Evolutionary conservation across 2,329 filamentous ascomycete genomes (phyloP).

Genomic region (Neonectria ditissima): DNA sequence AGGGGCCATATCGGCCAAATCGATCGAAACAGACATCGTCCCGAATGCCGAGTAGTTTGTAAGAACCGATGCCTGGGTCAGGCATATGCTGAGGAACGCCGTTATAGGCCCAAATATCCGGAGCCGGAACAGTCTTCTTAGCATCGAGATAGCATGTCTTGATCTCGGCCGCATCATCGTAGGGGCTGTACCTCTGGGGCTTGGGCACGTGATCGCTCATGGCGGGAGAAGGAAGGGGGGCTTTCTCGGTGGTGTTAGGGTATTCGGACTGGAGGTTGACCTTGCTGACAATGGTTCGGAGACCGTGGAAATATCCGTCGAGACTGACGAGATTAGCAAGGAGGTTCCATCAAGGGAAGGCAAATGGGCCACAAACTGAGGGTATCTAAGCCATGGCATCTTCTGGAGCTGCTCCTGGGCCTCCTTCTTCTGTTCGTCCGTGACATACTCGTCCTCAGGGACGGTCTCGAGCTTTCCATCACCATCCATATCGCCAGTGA

Average conservation of each 20-base stretch:
- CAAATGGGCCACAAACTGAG: conserved; percentile 47
- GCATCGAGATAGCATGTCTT: conserved; percentile 73
- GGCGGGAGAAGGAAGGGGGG: conserved; percentile 49
- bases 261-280: conserved; percentile 79
- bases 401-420: conserved; percentile 47
- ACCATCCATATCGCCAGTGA: conserved; percentile 46
- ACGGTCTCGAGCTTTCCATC: conserved; percentile 43
- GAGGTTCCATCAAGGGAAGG: not conserved
- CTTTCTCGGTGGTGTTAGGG: conserved; percentile 60
- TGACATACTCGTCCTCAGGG: conserved; percentile 42
- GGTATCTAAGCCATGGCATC: conserved; percentile 57
- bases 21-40: conserved; percentile 90
- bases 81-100: conserved; percentile 83
- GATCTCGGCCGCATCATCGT: conserved; percentile 70
- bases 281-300: conserved; percentile 75
- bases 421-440: conserved; percentile 46
- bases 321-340: conserved; percentile 66
- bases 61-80: conserved; percentile 81
- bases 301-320: conserved; percentile 82
- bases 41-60: conserved; percentile 77
- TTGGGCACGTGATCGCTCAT: conserved; percentile 55
- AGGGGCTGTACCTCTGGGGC: conserved; percentile 72
- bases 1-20: conserved; percentile 85
- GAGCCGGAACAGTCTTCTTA: conserved; percentile 66
- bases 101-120: conserved; percentile 74